Conservation (phyloP, 2,329 filamentous ascomycete species). For the Clonostachys chloroleuca region DNA sequence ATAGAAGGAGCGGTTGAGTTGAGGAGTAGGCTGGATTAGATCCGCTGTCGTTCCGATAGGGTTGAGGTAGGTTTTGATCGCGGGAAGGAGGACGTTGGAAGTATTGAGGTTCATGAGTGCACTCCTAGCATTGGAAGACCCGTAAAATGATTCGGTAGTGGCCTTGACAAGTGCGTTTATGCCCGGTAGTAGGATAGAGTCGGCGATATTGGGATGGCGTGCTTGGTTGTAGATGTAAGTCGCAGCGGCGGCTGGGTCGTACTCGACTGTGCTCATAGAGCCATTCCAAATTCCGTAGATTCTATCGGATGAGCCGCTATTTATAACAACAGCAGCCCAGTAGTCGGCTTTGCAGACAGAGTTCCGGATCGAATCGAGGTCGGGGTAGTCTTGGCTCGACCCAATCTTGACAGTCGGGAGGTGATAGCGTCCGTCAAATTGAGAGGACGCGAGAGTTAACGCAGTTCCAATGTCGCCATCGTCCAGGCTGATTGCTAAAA, state of each 20-base stretch:
- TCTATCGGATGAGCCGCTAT: not conserved
- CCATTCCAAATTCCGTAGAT: not conserved
- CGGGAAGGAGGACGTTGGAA: not conserved
- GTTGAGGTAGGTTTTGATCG: not conserved
- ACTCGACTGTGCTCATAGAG: not conserved
- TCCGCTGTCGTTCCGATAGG: not conserved
- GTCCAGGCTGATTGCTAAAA: not conserved
- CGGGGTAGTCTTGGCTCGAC: not conserved
- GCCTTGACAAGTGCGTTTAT: not conserved
- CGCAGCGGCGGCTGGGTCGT: not conserved
- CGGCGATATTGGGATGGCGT: not conserved
- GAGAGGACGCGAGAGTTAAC: not conserved
- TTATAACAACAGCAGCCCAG: not conserved
- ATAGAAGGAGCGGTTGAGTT: not conserved
- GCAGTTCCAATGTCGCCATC: not conserved
- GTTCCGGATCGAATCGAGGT: not conserved
- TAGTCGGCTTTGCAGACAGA: not conserved
- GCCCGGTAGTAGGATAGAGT: not conserved
- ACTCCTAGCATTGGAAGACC: not conserved
- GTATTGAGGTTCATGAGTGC: too few relatives aligned
- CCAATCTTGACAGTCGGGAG: not conserved
- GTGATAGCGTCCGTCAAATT: not conserved
- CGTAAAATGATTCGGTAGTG: not conserved
- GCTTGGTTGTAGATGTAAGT: not conserved
- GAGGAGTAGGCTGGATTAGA: not conserved